A percentile compares a stretch with the other conserved stretches of the same genome.
Evolutionary conservation across 495 filamentous ascomycete species (phyloP).

Genomic region (Corynascus novoguineensis): DNA sequence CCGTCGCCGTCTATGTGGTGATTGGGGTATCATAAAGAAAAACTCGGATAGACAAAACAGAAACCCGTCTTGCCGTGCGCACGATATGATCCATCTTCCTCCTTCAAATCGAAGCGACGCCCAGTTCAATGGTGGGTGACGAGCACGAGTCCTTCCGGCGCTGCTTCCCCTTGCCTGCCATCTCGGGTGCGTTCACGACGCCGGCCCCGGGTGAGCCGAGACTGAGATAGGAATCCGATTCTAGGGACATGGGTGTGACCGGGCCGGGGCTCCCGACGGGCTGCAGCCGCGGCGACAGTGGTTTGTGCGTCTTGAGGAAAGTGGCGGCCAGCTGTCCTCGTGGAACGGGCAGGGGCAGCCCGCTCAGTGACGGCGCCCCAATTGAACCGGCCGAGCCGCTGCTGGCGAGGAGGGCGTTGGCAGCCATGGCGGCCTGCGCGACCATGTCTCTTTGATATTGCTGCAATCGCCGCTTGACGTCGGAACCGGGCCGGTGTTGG

Average conservation of each 20-base stretch:
- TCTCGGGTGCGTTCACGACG: neutral
- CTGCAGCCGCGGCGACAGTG: constrained; percentile 57
- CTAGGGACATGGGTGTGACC: constrained; percentile 70
- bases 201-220: constrained; percentile 27
- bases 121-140: neutral
- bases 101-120: neutral
- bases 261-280: constrained; percentile 72
- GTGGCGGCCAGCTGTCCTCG: constrained; percentile 9
- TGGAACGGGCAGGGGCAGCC: neutral
- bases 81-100: too few species aligned
- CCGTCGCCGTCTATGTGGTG: too few species aligned
- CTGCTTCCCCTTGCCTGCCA: neutral
- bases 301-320: constrained; percentile 37
- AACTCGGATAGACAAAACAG: neutral
- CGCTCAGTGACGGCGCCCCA: neutral
- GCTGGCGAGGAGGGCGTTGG: constrained; percentile 36
- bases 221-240: constrained; percentile 51
- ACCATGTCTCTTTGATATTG: constrained; percentile 60
- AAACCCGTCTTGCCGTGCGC: neutral
- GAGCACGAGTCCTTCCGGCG: neutral
- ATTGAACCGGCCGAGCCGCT: constrained; percentile 5
- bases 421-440: constrained; percentile 45
- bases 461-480: constrained; percentile 45
- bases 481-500: constrained; percentile 34
- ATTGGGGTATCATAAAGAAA: constrained; percentile 13